Evolutionary conservation across 1,139 yeast species (phyloP), one percentile per base, ranked within the genome.

Genomic region (Lodderomyces margitis): DNA sequence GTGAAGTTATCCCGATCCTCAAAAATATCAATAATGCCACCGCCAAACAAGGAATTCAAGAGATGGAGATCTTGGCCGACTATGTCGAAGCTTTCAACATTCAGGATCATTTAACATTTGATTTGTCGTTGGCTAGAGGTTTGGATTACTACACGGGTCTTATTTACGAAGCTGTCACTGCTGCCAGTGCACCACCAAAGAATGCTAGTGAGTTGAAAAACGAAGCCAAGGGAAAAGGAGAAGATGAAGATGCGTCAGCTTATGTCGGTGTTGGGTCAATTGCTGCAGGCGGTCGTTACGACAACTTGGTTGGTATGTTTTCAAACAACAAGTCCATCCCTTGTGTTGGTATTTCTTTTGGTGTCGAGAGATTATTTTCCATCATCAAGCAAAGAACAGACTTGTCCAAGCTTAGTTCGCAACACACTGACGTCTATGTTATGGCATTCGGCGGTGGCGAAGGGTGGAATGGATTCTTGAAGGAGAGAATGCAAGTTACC

Each of bases 391-490:
- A 88, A 43, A 80, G 95, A 60, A 68, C 83, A 36, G 77, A 81
- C 49, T 73, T 79, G 48, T 72, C 70, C 20, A 68, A 68, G 48
- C 75, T 89, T 46, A 80, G 92, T 53, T 81, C 97, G 27, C 78
- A 91, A 32, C 82, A 91, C 39, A 92, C 98, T 11, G 95, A 92
- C 62, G 98, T 87, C 14, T 92, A 75, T 58, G 85, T 92, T 41
- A 91, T 92, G 97, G 98, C 98, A 1, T 89, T 92, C 59, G 98
- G 98, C 52, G 97, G 97, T 54, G 98, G 97, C 57, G 88, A 87
- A 55, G 92, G 84, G 47, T 91, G 97, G 96, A 81, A 76, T 48
- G 98, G 98, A 9, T 87, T 87, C 70, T 71, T 92, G 55, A 79
- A 82, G 48, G 97, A 92, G 68, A 83, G 98, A 70, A 88, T 92